Evolutionary conservation across 495 filamentous ascomycete species (phyloP).

Genomic region (Cladorrhinum samala): DNA sequence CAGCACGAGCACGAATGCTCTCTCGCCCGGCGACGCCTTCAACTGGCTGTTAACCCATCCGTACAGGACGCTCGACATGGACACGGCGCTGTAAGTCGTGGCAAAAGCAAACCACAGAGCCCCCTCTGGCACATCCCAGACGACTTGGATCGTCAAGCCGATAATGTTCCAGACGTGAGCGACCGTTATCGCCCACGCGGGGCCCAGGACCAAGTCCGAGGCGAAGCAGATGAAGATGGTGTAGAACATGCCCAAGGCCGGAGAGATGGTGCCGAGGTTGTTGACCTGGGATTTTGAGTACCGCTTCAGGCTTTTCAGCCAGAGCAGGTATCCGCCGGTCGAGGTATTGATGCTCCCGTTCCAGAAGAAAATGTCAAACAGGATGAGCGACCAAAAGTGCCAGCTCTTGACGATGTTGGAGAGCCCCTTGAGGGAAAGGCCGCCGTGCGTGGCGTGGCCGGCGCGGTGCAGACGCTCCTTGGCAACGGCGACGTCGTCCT

Average conservation of each 20-base stretch:
- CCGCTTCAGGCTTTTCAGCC: conserved; percentile 30
- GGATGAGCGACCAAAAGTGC: conserved; percentile 35
- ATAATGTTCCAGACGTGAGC: conserved; percentile 25
- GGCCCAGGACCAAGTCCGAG: conserved; percentile 36
- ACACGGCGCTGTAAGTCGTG: conserved; percentile 23
- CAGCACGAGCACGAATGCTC: conserved; percentile 26
- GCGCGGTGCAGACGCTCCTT: conserved; percentile 30
- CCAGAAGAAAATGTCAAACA: conserved; percentile 47
- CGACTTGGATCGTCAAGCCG: conserved; percentile 25
- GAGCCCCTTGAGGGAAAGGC: conserved; percentile 25
- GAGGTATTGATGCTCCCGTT: conserved; percentile 34
- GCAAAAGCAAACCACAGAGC: conserved; percentile 45
- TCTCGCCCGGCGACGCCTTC: conserved; percentile 22
- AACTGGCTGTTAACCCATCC: conserved; percentile 31
- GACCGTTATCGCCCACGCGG: conserved; percentile 33
- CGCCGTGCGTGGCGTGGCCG: conserved; percentile 25
- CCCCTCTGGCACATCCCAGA: conserved; percentile 43
- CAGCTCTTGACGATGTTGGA: conserved; percentile 25
- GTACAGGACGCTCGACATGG: conserved; percentile 30
- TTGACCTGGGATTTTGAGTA: conserved; percentile 25
- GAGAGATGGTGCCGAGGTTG: conserved; percentile 28
- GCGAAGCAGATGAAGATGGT: conserved; percentile 40
- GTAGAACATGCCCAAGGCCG: conserved; percentile 41
- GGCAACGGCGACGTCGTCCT: conserved; percentile 34
- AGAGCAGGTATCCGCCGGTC: conserved; percentile 35